Evolutionary conservation across 2,329 filamentous ascomycete species (phyloP), one percentile per base, ranked within the genome.

Genomic region (Talaromyces sp.): DNA sequence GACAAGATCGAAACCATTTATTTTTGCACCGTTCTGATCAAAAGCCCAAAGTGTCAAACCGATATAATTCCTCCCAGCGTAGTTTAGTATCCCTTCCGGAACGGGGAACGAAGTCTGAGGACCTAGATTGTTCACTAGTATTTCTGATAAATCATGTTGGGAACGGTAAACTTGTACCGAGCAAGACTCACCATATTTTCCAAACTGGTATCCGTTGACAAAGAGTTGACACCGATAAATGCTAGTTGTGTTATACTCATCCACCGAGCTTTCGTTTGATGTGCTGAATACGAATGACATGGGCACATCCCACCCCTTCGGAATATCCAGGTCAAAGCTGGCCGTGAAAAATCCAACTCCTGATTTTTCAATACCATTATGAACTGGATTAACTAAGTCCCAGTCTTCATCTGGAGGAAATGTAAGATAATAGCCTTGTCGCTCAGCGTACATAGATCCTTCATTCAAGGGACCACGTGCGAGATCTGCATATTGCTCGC

Each of bases 141-240:
- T 31, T 21, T 14, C 29, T 24, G 32, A 14, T 50, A 11, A 56
- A 26, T 58, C 54, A 26, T 29, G 8, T 35, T 35, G n/a, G 5
- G 35, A 9, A 56, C 12, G n/a, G 24, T 17, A n/a, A 41, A 56
- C 14, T 6, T 12, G 19, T 24, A 19, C 17, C 27, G 6, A 11
- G 29, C 2, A 26, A 31, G 8, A 62, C 60, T 27, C 62, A 70
- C 68, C 72, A 63, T 83, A 87, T 68, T 87, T 86, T 2, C 83
- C 85, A 64, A 87, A 91, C 70, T 92, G 88, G 73, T 86, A 92
- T 1, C 89, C 89, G 65, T 92, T 92, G 50, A 92, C 85, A 67
- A 83, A 92, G 4, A 92, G 73, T 65, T 88, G 82, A 1, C 79
- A 84, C 17, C 88, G 79, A 63, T 88, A 88, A 4, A 65, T 64